A percentile compares a stretch with the other conserved stretches of the same genome.
These are phyloP conservation scores for Fusarium dimerum DNA, from an alignment of 2,329 filamentous ascomycete species.

Conservation along the genomic window DNA sequence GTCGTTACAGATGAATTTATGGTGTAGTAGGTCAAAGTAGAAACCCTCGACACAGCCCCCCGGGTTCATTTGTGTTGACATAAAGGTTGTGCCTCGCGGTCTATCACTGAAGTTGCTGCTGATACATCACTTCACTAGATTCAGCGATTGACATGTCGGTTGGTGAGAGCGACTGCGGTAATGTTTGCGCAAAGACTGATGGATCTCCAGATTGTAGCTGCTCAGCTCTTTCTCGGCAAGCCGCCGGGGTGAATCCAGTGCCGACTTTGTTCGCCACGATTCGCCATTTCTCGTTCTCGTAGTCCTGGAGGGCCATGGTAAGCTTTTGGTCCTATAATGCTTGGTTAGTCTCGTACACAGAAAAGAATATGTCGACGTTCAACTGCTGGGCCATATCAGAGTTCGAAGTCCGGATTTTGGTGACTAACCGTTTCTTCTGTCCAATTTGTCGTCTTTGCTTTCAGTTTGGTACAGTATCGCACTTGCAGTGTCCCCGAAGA, in stretches of 20 bases:
- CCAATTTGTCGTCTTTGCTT: slow-evolving; percentile 92
- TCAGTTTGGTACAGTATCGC: slow-evolving; percentile 91
- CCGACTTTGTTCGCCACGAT: slow-evolving; percentile 90
- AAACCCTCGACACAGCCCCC: too few relatives aligned
- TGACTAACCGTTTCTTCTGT: slow-evolving; percentile 83
- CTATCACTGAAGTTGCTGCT: slow-evolving; percentile 55
- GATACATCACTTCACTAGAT: slow-evolving; percentile 26
- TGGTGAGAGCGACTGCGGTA: slow-evolving; percentile 54
- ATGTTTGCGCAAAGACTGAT: slow-evolving; percentile 45
- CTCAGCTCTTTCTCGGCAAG: slow-evolving; percentile 78
- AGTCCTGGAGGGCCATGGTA: slow-evolving; percentile 74
- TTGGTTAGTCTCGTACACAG: background rate
- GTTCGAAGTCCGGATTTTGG: background rate
- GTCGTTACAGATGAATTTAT: too few relatives aligned
- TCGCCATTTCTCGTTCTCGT: slow-evolving; percentile 91
- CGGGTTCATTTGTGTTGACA: too few relatives aligned
- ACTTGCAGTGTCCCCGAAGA: slow-evolving; percentile 91
- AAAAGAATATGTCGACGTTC: background rate
- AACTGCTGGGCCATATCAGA: background rate
- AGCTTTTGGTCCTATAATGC: slow-evolving; percentile 71
- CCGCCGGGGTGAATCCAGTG: slow-evolving; percentile 81
- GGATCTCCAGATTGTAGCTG: slow-evolving; percentile 55
- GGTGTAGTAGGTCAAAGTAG: too few relatives aligned
- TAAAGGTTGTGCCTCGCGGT: slow-evolving; percentile 3
- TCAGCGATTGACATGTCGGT: slow-evolving; percentile 35